These are phyloP conservation scores for Echinosophora koreensis DNA, from an alignment of 306 rosid genomes.

Conservation along the genomic window DNA sequence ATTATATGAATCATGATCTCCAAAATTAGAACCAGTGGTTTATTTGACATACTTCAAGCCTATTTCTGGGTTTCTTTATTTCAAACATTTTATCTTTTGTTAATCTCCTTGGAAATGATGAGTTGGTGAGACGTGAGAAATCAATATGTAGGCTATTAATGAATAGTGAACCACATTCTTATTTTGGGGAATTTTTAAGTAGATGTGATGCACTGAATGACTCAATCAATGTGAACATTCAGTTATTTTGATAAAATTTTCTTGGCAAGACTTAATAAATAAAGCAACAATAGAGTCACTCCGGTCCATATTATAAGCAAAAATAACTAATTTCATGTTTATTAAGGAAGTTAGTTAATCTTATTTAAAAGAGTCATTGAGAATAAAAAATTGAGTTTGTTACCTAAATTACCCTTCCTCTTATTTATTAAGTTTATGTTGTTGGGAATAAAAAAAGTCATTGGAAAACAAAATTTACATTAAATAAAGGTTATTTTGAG, in stretches of 20 bases:
- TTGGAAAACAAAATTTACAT: too few species aligned
- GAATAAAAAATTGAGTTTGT: too few species aligned
- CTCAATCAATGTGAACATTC: not conserved
- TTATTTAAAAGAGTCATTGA: too few species aligned
- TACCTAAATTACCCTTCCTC: too few species aligned
- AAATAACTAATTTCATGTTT: too few species aligned
- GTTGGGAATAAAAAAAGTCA: too few species aligned
- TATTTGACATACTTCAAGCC: not conserved
- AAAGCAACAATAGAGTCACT: conserved; percentile 24
- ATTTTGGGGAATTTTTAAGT: not conserved
- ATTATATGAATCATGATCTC: conserved; percentile 3
- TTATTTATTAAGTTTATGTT: too few species aligned
- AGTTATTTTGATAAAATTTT: not conserved
- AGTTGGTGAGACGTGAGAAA: not conserved
- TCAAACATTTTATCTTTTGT: not conserved
- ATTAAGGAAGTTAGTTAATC: too few species aligned
- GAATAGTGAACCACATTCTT: not conserved
- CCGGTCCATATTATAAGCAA: too few species aligned
- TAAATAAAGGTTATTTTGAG: too few species aligned
- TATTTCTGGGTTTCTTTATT: not conserved
- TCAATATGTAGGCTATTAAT: not conserved
- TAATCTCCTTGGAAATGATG: not conserved
- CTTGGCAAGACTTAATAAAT: not conserved
- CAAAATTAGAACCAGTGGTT: conserved; percentile 1
- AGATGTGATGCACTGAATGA: conserved; percentile 1